These are phyloP conservation scores for Penicillium waksmanii DNA, from an alignment of 495 filamentous ascomycete genomes.

Conservation along the genomic window DNA sequence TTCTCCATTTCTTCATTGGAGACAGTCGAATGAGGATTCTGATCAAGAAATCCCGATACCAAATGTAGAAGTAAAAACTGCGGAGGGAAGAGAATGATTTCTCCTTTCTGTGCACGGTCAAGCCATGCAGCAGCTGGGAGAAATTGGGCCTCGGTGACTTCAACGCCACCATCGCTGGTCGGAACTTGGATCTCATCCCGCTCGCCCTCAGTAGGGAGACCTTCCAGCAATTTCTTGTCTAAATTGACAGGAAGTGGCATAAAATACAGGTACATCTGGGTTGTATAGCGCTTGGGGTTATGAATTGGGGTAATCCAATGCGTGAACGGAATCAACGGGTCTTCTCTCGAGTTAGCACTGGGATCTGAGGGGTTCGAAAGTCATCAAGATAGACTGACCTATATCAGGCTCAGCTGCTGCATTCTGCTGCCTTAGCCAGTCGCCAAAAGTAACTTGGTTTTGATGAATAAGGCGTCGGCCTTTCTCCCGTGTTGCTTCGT, in stretches of 20 bases:
- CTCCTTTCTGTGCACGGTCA: slow-evolving; percentile 55
- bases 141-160: slow-evolving; percentile 83
- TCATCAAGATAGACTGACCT: slow-evolving; percentile 45
- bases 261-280: slow-evolving; percentile 96
- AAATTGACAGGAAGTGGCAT: slow-evolving; percentile 65
- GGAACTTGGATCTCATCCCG: slow-evolving; percentile 56
- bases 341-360: slow-evolving; percentile 31
- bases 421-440: slow-evolving; percentile 68
- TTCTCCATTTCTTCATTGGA: slow-evolving; percentile 49
- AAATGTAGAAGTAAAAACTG: slow-evolving; percentile 79
- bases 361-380: background rate
- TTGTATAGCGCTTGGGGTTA: slow-evolving; percentile 76
- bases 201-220: slow-evolving; percentile 39
- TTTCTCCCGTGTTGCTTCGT: slow-evolving; percentile 60
- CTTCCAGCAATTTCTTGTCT: slow-evolving; percentile 33
- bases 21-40: slow-evolving; percentile 35
- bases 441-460: slow-evolving; percentile 59
- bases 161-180: slow-evolving; percentile 81
- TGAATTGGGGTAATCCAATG: slow-evolving; percentile 85
- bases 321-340: slow-evolving; percentile 79
- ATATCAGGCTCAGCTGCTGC: slow-evolving; percentile 66
- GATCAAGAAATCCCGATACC: slow-evolving; percentile 63
- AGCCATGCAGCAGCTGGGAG: slow-evolving; percentile 72
- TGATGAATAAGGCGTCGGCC: slow-evolving; percentile 71
- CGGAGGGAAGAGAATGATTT: slow-evolving; percentile 87